Percentiles rank a stretch among this genome's conserved stretches.
Evolutionary conservation across 225 moss, liverwort and hornwort species (phyloP).

Genomic region (Pseudoscleropodium purum): DNA sequence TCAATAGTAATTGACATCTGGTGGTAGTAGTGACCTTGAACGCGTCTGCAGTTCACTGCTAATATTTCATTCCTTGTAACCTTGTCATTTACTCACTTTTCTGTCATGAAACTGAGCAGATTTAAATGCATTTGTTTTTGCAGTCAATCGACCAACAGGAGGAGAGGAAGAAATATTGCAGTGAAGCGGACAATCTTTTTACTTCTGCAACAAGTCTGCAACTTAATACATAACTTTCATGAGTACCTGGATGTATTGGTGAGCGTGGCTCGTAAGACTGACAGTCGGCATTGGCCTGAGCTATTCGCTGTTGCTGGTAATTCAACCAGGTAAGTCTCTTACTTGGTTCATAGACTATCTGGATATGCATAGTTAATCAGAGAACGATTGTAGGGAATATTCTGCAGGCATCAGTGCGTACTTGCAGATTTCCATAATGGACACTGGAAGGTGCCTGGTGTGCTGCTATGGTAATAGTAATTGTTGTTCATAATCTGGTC

Average conservation of each 20-base stretch:
- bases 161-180: conserved; percentile 60
- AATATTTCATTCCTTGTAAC: not conserved
- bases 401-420: not conserved
- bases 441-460: not conserved
- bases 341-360: not conserved
- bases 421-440: not conserved
- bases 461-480: not conserved
- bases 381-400: not conserved
- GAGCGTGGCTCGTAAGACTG: conserved; percentile 97
- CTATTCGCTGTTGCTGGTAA: conserved; percentile 94
- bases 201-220: conserved; percentile 82
- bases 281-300: conserved; percentile 93
- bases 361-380: not conserved
- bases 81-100: not conserved
- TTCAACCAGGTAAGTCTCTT: conserved; percentile 63
- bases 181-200: conserved; percentile 65
- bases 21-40: not conserved
- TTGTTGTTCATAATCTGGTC: not conserved
- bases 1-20: not conserved
- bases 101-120: not conserved
- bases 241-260: conserved; percentile 97
- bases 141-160: conserved; percentile 82
- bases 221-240: conserved; percentile 72
- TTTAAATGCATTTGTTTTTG: conserved; percentile 3
- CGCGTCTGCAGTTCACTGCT: not conserved